Conservation (phyloP, 345 rosid genomes). For the Gynandropsis gynandra region DNA sequence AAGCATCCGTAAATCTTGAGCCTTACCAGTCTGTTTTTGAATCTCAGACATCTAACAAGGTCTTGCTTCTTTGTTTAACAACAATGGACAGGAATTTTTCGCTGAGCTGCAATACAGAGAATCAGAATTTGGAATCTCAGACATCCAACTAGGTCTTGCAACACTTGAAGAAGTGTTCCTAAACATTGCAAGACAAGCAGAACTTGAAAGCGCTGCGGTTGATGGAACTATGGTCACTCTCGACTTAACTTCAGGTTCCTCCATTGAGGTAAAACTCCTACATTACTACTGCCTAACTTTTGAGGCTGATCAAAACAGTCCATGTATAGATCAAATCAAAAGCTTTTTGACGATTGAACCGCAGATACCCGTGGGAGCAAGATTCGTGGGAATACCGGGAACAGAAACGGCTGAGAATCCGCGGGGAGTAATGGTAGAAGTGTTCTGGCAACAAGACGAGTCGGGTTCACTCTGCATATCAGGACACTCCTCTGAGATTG, state of each 20-base stretch:
- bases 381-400: conserved; percentile 69
- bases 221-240: conserved; percentile 66
- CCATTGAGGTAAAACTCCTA: conserved; percentile 41
- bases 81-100: conserved; percentile 41
- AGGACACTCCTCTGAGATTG: conserved; percentile 66
- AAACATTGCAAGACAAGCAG: conserved; percentile 89
- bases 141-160: conserved; percentile 82
- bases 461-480: conserved; percentile 79
- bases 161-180: conserved; percentile 98
- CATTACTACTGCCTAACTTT: not conserved
- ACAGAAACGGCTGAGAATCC: conserved; percentile 56
- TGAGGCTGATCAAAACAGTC: too few species aligned
- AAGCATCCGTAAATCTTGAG: conserved; percentile 19
- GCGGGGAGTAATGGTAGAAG: conserved; percentile 80
- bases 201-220: conserved; percentile 77
- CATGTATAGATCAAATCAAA: too few species aligned
- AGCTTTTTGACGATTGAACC: not conserved
- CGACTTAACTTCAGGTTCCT: conserved; percentile 53
- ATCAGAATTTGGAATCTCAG: conserved; percentile 57
- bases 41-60: not conserved
- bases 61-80: not conserved
- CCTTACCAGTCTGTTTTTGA: not conserved
- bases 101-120: conserved; percentile 67
- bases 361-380: conserved; percentile 83
- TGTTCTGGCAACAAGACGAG: conserved; percentile 83